A percentile compares a stretch with the other conserved stretches of the same genome.
phyloP scores from a whole-genome alignment of 1,284 basidiomycete species.

The Ceratobasidium theobromae region DNA sequence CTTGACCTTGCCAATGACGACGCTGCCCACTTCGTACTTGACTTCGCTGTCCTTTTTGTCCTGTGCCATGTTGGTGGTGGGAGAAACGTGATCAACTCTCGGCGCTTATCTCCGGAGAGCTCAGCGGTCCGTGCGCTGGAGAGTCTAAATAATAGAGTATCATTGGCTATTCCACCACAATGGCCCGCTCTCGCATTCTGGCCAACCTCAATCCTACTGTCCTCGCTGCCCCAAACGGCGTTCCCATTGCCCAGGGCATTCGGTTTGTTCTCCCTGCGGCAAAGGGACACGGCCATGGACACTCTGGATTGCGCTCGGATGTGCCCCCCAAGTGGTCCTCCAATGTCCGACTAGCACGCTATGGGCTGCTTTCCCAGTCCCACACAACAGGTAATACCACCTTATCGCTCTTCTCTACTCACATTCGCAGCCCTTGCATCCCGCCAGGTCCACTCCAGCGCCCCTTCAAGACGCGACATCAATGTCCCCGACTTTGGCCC shows the following conservation, averaged over 20 bases:
- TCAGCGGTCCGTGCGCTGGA: conserved; percentile 26
- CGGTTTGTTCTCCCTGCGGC: conserved; percentile 68
- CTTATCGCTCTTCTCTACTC: conserved; percentile 55
- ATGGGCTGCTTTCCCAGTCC: conserved; percentile 60
- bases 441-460: conserved; percentile 74
- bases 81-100: conserved; percentile 29
- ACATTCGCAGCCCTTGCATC: conserved; percentile 58
- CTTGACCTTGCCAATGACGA: conserved; percentile 90
- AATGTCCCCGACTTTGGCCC: conserved; percentile 86
- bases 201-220: conserved; percentile 82
- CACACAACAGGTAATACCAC: conserved; percentile 42
- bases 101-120: conserved; percentile 22
- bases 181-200: conserved; percentile 46
- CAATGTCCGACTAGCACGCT: conserved; percentile 53
- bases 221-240: conserved; percentile 70
- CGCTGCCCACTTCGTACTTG: conserved; percentile 65
- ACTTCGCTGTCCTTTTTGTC: conserved; percentile 38
- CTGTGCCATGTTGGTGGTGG: conserved; percentile 22
- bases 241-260: conserved; percentile 67
- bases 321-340: conserved; percentile 65
- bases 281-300: conserved; percentile 58
- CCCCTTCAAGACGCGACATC: conserved; percentile 45
- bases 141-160: too few species aligned
- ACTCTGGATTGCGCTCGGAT: conserved; percentile 63
- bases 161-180: neutral